Base-by-base conservation (phyloP, 441 rosid species). In the Macaranga tanarius region DNA sequence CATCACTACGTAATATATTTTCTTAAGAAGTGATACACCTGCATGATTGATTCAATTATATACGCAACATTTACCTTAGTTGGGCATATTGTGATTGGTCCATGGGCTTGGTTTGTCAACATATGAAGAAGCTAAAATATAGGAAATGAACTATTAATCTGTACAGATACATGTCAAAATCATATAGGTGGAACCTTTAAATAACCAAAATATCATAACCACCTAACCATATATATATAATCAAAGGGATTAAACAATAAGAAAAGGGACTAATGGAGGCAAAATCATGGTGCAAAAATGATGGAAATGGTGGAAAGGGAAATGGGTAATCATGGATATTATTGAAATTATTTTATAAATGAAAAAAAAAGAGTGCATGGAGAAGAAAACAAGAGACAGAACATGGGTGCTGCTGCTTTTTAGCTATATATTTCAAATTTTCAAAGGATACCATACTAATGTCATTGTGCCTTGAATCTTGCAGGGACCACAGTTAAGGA, bases 351-450 rank as follows among this genome's bases (percentile, higher is more conserved):
- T 31, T 31, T 31, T 31, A 31, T 31, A 31, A 2, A 31, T 31
- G 52, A 16, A 2, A 38, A n/a, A n/a, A 22, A 23, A 20, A 34
- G 44, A 20, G 40, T 10, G 62, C 1, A 51, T 19, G 59, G 25
- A 48, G 65, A 65, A 38, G 79, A 48, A 72, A 68, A 69, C 75
- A 69, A 60, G 10, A 10, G 66, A 60, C 7, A 56, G 77, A 75
- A 75, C 72, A 52, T 70, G 77, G 62, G 73, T 20, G 76, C 59
- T 28, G 76, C 59, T 28, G 84, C 75, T 71, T 52, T 77, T 76
- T 52, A 45, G 20, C 11, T 31, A 31, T 31, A 31, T 31, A n/a
- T n/a, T n/a, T n/a, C n/a, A n/a, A n/a, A 22, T 15, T 9, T 58
- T 48, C 10, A 26, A 19, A 55, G 64, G 73, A 11, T 8, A 9